Base-by-base conservation (phyloP, 2,329 filamentous ascomycete genomes). In the Alternaria sp. region DNA sequence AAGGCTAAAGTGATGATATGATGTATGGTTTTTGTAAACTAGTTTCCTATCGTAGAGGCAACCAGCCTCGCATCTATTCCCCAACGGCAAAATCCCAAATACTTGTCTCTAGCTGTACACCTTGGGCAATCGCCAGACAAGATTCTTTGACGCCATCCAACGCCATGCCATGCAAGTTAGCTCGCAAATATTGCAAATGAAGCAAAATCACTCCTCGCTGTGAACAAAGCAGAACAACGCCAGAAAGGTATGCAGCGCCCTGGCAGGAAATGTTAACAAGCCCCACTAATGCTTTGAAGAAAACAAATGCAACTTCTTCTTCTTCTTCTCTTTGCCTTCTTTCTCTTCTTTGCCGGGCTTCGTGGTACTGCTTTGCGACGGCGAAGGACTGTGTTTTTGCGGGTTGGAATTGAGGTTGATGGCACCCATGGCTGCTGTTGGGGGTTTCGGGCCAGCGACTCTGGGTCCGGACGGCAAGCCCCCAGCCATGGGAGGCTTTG, bases 291-390 rank as follows among this genome's bases (percentile, higher is more conserved):
- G 71, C 56, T 74, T 74, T 5, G 77, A 79, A 23, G 74, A 79
- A 74, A 87, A 87, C 73, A 87, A 86, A 69, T 86, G 85, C 73
- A 86, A 84, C 65, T 87, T 87, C 81, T 89, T 88, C 79, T 84
- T 84, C 72, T 86, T 84, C 71, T 79, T 80, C 44, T 77, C 73
- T 21, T 76, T 73, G 26, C 74, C 72, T 15, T 70, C 67, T 17
- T 66, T 67, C 13, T 77, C 74, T 13, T 76, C 71, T 51, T 75
- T 73, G 4, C 65, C 64, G 23, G 56, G 51, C 55, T 74, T 67
- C 7, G 65, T 66, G 9, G 36, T 40, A 26, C 69, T 68, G 23
- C 67, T 67, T 17, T 69, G 61, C 4, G 70, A 55, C 11, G 69
- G 62, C 19, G 69, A 46, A 4, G 69, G 64, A 30, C 59, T 65